Percentiles rank a stretch among this genome's conserved stretches.
Conservation (phyloP, 257 asterid genomes). For the Solanum medicagineum region DNA sequence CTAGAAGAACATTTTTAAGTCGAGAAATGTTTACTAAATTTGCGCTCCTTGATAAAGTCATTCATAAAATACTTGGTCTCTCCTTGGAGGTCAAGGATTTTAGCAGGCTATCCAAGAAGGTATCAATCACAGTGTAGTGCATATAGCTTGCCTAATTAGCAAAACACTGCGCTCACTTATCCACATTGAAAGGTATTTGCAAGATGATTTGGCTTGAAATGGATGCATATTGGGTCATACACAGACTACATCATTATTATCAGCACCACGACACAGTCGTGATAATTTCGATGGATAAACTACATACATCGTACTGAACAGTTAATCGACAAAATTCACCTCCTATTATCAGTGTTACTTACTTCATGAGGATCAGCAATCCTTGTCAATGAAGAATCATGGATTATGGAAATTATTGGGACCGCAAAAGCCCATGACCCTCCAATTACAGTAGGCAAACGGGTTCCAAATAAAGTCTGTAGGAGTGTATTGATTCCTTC, state of each 20-base stretch:
- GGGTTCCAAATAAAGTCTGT: conserved; percentile 87
- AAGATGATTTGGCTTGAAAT: neutral
- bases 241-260: neutral
- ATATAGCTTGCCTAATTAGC: neutral
- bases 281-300: neutral
- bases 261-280: neutral
- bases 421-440: conserved; percentile 99
- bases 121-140: neutral
- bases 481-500: conserved; percentile 78
- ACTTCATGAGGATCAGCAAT: conserved; percentile 70
- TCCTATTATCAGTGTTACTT: conserved; percentile 1
- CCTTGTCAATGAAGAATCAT: conserved; percentile 57
- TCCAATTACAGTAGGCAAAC: conserved; percentile 87
- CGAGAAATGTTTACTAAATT: neutral
- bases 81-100: neutral
- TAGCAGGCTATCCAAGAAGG: neutral
- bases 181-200: neutral
- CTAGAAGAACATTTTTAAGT: neutral
- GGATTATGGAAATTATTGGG: conserved; percentile 83
- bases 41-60: neutral
- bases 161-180: neutral
- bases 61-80: neutral
- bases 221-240: neutral
- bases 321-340: neutral
- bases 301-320: neutral